Evolutionary conservation across 2,329 filamentous ascomycete genomes (phyloP).

Genomic region (Penicillium sp.): DNA sequence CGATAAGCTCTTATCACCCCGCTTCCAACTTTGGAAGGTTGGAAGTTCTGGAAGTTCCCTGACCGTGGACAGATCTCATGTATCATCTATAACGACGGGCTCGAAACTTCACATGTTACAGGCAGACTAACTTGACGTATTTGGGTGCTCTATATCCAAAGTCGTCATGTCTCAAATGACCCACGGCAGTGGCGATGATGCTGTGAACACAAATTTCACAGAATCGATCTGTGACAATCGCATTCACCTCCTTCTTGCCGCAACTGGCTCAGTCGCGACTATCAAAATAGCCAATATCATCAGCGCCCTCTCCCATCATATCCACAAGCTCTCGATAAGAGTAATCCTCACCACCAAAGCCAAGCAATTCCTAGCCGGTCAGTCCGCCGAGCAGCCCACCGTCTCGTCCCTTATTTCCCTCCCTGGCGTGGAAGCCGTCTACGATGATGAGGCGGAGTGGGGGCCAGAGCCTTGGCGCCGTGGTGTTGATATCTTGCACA

Average conservation of each 20-base stretch:
- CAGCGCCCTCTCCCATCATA: conserved; percentile 37
- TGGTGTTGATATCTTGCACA: conserved; percentile 75
- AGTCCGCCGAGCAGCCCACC: conserved; percentile 71
- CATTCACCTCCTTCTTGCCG: conserved; percentile 50
- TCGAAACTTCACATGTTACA: not conserved
- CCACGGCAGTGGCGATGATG: not conserved
- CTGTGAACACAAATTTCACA: not conserved
- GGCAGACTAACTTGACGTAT: not conserved
- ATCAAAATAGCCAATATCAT: conserved; percentile 74
- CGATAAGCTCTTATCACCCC: conserved; percentile 2
- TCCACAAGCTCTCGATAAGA: conserved; percentile 66
- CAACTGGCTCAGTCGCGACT: conserved; percentile 71
- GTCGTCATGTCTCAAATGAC: not conserved
- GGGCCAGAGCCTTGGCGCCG: conserved; percentile 66
- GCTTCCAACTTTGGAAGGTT: not conserved
- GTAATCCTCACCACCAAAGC: conserved; percentile 73
- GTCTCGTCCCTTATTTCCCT: conserved; percentile 57
- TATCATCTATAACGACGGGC: not conserved
- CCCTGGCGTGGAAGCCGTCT: conserved; percentile 73
- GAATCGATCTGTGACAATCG: not conserved
- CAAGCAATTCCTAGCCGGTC: conserved; percentile 69
- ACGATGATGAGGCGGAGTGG: conserved; percentile 81
- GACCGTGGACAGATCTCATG: not conserved
- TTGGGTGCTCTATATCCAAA: not conserved
- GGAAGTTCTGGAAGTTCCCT: not conserved